Conservation (phyloP, 2,329 filamentous ascomycete genomes). For the Fusarium drepaniforme region DNA sequence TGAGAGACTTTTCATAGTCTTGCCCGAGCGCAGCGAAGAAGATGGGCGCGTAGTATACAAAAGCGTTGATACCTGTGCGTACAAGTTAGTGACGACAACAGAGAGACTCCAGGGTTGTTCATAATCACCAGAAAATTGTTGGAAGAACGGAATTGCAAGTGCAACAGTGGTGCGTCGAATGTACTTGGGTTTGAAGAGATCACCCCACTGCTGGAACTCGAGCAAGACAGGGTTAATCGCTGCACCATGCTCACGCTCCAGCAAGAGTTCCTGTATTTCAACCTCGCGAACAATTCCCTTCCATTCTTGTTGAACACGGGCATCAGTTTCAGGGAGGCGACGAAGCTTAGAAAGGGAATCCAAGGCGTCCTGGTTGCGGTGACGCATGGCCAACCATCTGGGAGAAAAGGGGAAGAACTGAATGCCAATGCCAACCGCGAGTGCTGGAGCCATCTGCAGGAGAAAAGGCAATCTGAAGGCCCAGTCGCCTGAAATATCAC, state of each 20-base stretch:
- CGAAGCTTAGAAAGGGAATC: constrained; percentile 46
- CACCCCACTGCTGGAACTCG: constrained; percentile 14
- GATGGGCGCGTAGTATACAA: constrained; percentile 44
- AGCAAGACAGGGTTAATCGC: neutral
- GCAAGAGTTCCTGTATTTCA: constrained; percentile 8
- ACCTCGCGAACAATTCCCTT: neutral
- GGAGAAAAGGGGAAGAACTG: constrained; percentile 60
- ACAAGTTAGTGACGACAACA: constrained; percentile 12
- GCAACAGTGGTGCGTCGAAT: constrained; percentile 22
- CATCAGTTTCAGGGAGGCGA: neutral
- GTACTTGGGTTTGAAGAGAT: constrained; percentile 16
- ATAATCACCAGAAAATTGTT: constrained; percentile 36
- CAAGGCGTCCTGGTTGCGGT: constrained; percentile 54
- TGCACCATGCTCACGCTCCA: neutral
- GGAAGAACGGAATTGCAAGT: constrained; percentile 39
- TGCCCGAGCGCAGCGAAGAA: constrained; percentile 46
- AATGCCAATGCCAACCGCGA: constrained; percentile 52
- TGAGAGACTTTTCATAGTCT: constrained; percentile 43
- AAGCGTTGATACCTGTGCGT: constrained; percentile 13
- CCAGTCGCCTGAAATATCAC: neutral
- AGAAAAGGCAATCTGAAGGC: neutral
- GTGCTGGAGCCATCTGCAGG: neutral
- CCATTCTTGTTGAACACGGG: neutral
- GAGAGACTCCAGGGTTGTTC: neutral
- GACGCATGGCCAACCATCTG: constrained; percentile 56